Evolutionary conservation across 1,284 basidiomycete genomes (phyloP).

Genomic region (Trichosporon asahii): DNA sequence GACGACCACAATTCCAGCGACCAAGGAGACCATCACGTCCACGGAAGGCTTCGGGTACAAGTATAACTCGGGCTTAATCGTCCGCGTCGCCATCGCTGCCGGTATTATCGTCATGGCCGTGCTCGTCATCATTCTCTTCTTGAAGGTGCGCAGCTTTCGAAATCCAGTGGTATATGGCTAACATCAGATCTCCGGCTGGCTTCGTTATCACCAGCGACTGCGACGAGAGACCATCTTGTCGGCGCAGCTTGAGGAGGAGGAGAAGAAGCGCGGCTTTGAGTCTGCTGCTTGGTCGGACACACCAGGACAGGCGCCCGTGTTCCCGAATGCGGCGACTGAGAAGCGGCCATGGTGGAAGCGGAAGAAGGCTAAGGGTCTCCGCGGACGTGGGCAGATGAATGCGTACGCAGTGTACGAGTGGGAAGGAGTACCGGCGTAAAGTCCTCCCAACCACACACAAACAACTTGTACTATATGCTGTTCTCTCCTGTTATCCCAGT

Average conservation of each 20-base stretch:
- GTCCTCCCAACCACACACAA: neutral
- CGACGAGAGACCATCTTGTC: slow-evolving; percentile 34
- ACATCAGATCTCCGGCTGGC: slow-evolving; percentile 41
- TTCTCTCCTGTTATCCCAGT: neutral
- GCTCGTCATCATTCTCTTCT: slow-evolving; percentile 35
- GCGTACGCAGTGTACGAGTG: slow-evolving; percentile 47
- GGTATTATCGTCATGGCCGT: slow-evolving; percentile 45
- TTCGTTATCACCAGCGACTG: slow-evolving; percentile 37
- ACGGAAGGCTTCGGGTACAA: slow-evolving; percentile 25
- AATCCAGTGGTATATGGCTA: neutral
- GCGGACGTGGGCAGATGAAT: slow-evolving; percentile 40
- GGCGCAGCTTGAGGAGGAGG: slow-evolving; percentile 32
- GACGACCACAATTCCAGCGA: neutral
- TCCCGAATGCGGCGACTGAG: slow-evolving; percentile 4
- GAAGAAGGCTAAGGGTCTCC: slow-evolving; percentile 29
- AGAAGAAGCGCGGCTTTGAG: slow-evolving; percentile 43
- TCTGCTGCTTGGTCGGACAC: slow-evolving; percentile 48
- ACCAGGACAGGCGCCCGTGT: slow-evolving; percentile 36
- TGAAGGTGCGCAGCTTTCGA: slow-evolving; percentile 35
- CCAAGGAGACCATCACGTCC: slow-evolving; percentile 13
- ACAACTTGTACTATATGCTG: neutral
- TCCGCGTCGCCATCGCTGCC: slow-evolving; percentile 42
- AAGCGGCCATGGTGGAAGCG: slow-evolving; percentile 21
- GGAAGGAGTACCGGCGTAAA: slow-evolving; percentile 40
- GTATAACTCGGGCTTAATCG: slow-evolving; percentile 41